phyloP scores from a whole-genome alignment of 2,329 filamentous ascomycete species.

The Colletotrichum cordylinicola region DNA sequence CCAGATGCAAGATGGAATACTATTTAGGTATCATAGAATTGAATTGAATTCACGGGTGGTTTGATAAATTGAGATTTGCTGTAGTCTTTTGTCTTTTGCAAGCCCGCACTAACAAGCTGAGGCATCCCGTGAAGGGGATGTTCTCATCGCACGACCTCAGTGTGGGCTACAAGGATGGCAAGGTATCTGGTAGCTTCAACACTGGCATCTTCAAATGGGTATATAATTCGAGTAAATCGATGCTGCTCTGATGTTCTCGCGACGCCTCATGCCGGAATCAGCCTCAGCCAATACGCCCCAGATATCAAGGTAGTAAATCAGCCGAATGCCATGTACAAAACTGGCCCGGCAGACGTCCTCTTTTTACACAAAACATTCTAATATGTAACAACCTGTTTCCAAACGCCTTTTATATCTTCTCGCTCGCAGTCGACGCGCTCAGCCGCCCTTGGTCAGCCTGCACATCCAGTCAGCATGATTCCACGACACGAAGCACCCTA shows the following conservation, averaged over 20 bases:
- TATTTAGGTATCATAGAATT: not conserved
- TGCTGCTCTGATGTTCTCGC: not conserved
- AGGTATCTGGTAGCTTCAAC: not conserved
- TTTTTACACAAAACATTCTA: not conserved
- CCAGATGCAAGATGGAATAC: not conserved
- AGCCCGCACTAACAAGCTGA: not conserved
- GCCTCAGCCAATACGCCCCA: not conserved
- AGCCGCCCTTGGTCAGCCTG: conserved; percentile 9
- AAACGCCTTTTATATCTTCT: not conserved
- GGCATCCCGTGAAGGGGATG: not conserved
- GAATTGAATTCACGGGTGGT: not conserved
- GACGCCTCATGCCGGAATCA: not conserved
- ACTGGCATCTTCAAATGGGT: not conserved
- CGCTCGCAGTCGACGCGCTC: not conserved
- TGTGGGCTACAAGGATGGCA: not conserved
- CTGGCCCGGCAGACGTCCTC: not conserved
- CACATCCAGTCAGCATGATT: not conserved
- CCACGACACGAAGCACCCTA: not conserved
- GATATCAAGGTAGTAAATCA: not conserved
- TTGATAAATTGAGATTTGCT: not conserved
- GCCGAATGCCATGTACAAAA: not conserved
- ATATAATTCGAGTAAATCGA: not conserved
- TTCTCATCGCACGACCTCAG: not conserved
- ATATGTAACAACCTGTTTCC: not conserved
- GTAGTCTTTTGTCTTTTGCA: not conserved